phyloP scores from a whole-genome alignment of 225 moss, liverwort and hornwort genomes.

The Sphagnum contortum region DNA sequence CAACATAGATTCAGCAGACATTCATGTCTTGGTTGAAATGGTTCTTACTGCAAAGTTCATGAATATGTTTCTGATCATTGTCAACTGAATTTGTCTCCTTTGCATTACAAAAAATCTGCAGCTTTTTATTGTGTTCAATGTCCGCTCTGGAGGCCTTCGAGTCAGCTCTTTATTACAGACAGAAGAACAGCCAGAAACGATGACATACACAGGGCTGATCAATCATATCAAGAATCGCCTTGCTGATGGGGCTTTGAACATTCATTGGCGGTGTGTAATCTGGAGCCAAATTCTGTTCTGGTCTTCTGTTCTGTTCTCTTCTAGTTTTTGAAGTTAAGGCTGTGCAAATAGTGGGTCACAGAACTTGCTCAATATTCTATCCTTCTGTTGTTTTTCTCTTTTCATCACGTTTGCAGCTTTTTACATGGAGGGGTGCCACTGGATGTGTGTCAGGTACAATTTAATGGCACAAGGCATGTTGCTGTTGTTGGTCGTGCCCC shows the following conservation, averaged over 20 bases:
- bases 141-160: conserved; percentile 87
- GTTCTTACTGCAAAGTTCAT: too few species aligned
- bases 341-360: too few species aligned
- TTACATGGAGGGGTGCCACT: too few species aligned
- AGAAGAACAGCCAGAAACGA: conserved; percentile 23
- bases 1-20: too few species aligned
- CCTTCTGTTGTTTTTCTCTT: too few species aligned
- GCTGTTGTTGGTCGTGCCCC: conserved; percentile 62
- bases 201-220: conserved; percentile 49
- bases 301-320: background rate
- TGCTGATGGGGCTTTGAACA: conserved; percentile 41
- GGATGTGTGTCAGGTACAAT: conserved; percentile 52
- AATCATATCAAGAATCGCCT: conserved; percentile 48
- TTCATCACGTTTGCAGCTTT: too few species aligned
- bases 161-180: conserved; percentile 27
- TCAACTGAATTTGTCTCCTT: too few species aligned
- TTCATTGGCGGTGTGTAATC: conserved; percentile 81
- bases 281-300: too few species aligned
- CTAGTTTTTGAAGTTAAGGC: background rate
- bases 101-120: conserved; percentile 9
- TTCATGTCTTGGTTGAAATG: too few species aligned
- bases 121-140: conserved; percentile 88
- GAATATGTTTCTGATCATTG: too few species aligned
- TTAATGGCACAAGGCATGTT: conserved; percentile 99
- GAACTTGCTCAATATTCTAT: too few species aligned